Evolutionary conservation across 2,329 filamentous ascomycete genomes (phyloP).

Genomic region (Cryphonectria naterciae): DNA sequence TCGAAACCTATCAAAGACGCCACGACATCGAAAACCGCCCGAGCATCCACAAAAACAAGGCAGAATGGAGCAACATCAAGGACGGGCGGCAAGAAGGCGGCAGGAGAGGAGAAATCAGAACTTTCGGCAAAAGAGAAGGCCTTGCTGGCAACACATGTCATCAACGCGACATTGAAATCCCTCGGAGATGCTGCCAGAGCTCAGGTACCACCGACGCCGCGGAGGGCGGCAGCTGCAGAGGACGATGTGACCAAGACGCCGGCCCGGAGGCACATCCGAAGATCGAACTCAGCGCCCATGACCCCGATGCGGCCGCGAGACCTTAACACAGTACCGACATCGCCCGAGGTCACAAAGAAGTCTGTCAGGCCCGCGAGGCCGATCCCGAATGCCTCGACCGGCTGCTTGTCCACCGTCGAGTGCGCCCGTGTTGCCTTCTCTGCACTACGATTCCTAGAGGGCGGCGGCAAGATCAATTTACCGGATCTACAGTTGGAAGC

Average conservation of each 20-base stretch:
- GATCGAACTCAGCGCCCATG: constrained; percentile 62
- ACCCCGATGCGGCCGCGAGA: constrained; percentile 65
- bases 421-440: constrained; percentile 71
- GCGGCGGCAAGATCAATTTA: constrained; percentile 56
- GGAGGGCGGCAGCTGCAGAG: constrained; percentile 41
- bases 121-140: constrained; percentile 64
- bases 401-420: constrained; percentile 64
- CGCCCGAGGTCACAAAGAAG: constrained; percentile 47
- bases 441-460: constrained; percentile 63
- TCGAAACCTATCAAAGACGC: constrained; percentile 26
- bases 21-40: constrained; percentile 33
- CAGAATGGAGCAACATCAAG: constrained; percentile 36
- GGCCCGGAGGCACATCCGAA: constrained; percentile 49
- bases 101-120: constrained; percentile 43
- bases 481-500: constrained; percentile 71
- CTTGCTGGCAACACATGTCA: constrained; percentile 71
- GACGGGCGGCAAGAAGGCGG: constrained; percentile 35
- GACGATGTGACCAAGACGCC: constrained; percentile 44
- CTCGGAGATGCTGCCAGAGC: constrained; percentile 69
- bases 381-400: constrained; percentile 41
- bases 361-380: constrained; percentile 35
- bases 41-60: constrained; percentile 33
- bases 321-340: constrained; percentile 63
- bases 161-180: constrained; percentile 71
- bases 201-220: constrained; percentile 36